Evolutionary conservation across 306 rosid species (phyloP).

Genomic region (Purshia tridentata): DNA sequence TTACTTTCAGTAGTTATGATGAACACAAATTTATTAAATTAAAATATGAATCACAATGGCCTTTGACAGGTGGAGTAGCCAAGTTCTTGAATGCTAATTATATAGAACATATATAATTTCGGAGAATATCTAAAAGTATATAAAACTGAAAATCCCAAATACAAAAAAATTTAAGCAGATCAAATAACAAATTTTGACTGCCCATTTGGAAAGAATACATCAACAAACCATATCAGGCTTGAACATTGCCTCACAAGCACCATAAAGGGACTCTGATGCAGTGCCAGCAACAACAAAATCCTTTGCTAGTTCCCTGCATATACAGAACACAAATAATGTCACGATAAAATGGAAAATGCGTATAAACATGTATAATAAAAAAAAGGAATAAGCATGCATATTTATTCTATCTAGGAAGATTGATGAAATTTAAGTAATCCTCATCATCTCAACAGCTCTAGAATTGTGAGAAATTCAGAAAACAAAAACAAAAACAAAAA

Average conservation of each 20-base stretch:
- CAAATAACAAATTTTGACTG: neutral
- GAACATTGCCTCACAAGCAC: slow-evolving; percentile 91
- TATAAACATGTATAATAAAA: neutral
- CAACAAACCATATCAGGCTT: slow-evolving; percentile 81
- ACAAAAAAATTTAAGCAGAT: neutral
- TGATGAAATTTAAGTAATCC: neutral
- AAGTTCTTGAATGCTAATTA: neutral
- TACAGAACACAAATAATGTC: slow-evolving; percentile 13
- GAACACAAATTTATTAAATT: neutral
- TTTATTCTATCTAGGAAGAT: neutral
- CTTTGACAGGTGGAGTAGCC: neutral
- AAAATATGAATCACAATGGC: neutral
- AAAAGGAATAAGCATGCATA: neutral
- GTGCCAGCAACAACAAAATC: slow-evolving; percentile 90
- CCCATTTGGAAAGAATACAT: slow-evolving; percentile 2
- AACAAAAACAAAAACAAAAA: neutral
- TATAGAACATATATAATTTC: neutral
- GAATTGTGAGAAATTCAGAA: neutral
- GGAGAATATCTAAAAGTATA: neutral
- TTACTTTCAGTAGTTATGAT: no score
- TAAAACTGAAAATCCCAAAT: neutral
- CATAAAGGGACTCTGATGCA: slow-evolving; percentile 90
- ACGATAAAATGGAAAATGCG: neutral
- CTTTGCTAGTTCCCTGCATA: slow-evolving; percentile 78
- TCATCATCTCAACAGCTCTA: neutral